Percentiles rank a stretch among this genome's conserved stretches.
Evolutionary conservation across 2,329 filamentous ascomycete genomes (phyloP).

Genomic region (Seiridium cupressi): DNA sequence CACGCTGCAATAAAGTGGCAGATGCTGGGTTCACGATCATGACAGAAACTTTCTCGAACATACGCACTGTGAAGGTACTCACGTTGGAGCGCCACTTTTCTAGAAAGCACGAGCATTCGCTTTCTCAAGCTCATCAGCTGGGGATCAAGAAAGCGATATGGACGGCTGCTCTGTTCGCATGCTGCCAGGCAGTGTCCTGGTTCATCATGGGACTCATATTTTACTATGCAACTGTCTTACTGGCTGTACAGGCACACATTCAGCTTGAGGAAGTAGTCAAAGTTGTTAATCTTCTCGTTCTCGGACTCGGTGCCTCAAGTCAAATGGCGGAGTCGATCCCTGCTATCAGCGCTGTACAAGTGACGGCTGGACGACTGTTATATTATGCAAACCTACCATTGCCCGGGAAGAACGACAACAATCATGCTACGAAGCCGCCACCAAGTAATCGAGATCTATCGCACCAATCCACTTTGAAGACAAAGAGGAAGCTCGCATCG

Average conservation of each 20-base stretch:
- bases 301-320: slow-evolving; percentile 73
- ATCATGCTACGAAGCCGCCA: background rate
- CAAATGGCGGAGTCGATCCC: slow-evolving; percentile 73
- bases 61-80: slow-evolving; percentile 74
- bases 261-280: slow-evolving; percentile 58
- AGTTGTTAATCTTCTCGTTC: slow-evolving; percentile 80
- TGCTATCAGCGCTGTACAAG: slow-evolving; percentile 72
- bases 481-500: slow-evolving; percentile 29
- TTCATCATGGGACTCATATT: slow-evolving; percentile 79
- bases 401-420: background rate
- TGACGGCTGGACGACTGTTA: slow-evolving; percentile 71
- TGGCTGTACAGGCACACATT: slow-evolving; percentile 42
- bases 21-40: slow-evolving; percentile 62
- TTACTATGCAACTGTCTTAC: slow-evolving; percentile 73
- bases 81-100: slow-evolving; percentile 72
- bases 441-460: background rate
- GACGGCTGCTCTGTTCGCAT: slow-evolving; percentile 70
- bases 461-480: background rate
- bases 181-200: slow-evolving; percentile 71
- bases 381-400: slow-evolving; percentile 61
- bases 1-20: slow-evolving; percentile 60
- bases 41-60: slow-evolving; percentile 73
- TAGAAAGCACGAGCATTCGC: slow-evolving; percentile 56
- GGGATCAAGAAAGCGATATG: slow-evolving; percentile 67
- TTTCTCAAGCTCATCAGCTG: slow-evolving; percentile 49